These are phyloP conservation scores for Orbilia brochopaga DNA, from an alignment of 2,329 filamentous ascomycete genomes.

Conservation along the genomic window DNA sequence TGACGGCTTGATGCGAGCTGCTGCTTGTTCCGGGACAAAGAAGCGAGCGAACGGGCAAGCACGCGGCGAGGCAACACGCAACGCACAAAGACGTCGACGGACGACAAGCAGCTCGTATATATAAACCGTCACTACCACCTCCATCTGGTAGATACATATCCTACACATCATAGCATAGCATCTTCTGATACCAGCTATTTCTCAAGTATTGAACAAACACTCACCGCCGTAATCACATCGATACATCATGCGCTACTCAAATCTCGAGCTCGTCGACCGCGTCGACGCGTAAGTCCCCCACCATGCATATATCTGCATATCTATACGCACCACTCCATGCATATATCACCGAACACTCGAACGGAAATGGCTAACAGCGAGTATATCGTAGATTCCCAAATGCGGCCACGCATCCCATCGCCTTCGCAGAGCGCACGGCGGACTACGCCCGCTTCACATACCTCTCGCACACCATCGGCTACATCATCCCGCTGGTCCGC, in stretches of 20 bases:
- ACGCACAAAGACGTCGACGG: no score
- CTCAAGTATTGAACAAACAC: no score
- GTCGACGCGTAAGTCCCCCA: constrained; percentile 50
- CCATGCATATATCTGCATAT: not conserved
- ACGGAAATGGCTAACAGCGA: not conserved
- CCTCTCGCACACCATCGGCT: constrained; percentile 52
- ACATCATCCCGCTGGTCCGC: constrained; percentile 59
- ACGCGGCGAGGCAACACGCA: not conserved
- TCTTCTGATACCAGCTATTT: no score
- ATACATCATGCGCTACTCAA: constrained; percentile 19
- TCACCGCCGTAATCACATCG: no score
- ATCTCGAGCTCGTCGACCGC: constrained; percentile 53
- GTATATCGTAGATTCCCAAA: constrained; percentile 52
- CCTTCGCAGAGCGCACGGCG: constrained; percentile 50
- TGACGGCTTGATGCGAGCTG: no score
- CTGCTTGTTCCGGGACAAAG: no score
- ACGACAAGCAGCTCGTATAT: not conserved
- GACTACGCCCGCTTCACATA: constrained; percentile 51
- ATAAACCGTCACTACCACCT: no score
- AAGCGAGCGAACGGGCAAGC: no score
- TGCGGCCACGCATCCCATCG: constrained; percentile 48
- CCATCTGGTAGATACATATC: no score
- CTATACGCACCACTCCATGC: not conserved
- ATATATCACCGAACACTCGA: constrained; percentile 1
- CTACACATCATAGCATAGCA: no score